Conservation (phyloP, 2,329 filamentous ascomycete species). For the Penicillium paneum region DNA sequence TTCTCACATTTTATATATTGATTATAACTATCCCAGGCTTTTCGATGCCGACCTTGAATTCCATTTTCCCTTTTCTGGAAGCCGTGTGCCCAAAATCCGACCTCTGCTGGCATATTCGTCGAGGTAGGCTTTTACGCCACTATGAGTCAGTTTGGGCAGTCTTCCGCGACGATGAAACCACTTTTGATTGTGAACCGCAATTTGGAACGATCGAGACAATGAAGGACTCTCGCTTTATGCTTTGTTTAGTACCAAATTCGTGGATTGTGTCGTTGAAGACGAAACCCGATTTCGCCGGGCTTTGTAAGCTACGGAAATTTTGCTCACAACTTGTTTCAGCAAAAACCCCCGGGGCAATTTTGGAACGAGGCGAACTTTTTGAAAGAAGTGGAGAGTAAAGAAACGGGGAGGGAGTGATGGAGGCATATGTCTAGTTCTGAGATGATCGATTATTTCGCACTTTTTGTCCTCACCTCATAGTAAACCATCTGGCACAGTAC, state of each 20-base stretch:
- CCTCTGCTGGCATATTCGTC: not conserved
- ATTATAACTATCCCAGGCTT: not conserved
- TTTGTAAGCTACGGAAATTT: not conserved
- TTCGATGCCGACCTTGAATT: slow-evolving; percentile 1
- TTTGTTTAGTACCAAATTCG: not conserved
- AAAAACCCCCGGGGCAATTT: not conserved
- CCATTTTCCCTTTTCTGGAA: not conserved
- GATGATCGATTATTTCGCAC: no score
- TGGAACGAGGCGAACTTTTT: not conserved
- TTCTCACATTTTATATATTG: not conserved
- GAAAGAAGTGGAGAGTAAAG: not conserved
- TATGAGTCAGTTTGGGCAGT: not conserved
- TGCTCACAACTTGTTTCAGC: not conserved
- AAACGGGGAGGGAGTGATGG: no score
- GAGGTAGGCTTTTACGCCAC: not conserved
- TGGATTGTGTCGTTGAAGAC: not conserved
- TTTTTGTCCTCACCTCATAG: no score
- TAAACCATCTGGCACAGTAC: no score
- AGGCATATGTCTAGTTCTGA: no score
- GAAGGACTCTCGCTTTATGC: not conserved
- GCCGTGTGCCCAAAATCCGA: not conserved
- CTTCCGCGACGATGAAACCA: not conserved
- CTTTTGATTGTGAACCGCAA: not conserved
- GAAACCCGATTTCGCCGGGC: not conserved
- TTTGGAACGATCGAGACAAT: not conserved